Base-by-base conservation (phyloP, 2,329 filamentous ascomycete genomes). In the Sphaerostilbella broomeana region DNA sequence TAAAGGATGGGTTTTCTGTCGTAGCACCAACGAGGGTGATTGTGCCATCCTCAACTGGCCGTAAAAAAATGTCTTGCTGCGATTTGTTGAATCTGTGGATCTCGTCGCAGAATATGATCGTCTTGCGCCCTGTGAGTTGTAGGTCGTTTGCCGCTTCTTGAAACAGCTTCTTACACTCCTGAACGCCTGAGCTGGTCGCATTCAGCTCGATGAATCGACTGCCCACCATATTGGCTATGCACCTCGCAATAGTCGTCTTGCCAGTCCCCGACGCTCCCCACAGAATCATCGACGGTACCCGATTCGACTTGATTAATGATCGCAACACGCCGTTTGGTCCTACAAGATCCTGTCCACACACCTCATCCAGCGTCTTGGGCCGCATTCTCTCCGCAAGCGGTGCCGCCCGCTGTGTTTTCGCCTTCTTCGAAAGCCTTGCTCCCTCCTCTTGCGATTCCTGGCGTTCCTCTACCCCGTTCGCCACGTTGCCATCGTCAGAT, bases 21-120 rank as follows among this genome's bases (percentile, higher is more conserved):
- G 92, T 98, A 6, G 92, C 92, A 9, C 89, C 92, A 45, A 97
- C 92, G 20, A 98, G 70, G 0, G 86, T 95, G 48, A 98, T 82
- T 19, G 85, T 84, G 5, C 92, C 92, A 1, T 81, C 81, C 63
- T 98, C 92, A 16, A 97, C 90, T 0, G 90, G 90, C 12, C 84
- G 86, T 2, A 98, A 69, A 51, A 97, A 97, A 1, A 95, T 84
- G 61, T 97, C 92, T 57, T 98, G 92, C 59, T 97, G 92, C 0
- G 81, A 74, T 63, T 95, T 95, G 51, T 76, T 84, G 68, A 95
- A 95, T 19, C 90, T 72, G 62, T 95, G 88, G 33, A 95, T 92
- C 68, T 97, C 92, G 64, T 98, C 92, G 65, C 90, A 95, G 60
- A 98, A 98, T 47, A 98, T 79, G 47, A 98, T 94, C 0, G 92